Percentiles rank a stretch among this genome's conserved stretches.
These are phyloP conservation scores for Luffa aegyptiaca DNA, from an alignment of 306 rosid genomes.

Conservation along the genomic window DNA sequence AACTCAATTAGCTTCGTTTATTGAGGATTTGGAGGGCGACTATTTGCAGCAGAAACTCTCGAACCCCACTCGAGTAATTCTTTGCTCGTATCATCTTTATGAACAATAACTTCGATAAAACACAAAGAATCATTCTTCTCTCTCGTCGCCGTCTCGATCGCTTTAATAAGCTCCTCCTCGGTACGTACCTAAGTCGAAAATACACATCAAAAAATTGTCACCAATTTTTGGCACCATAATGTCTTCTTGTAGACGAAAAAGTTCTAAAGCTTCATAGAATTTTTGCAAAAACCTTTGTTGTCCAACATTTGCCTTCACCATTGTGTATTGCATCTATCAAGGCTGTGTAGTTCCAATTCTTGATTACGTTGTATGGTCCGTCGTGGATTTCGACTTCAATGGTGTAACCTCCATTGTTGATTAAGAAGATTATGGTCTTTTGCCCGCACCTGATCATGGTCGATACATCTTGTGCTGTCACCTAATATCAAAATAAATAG, in stretches of 20 bases:
- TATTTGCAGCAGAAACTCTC: slow-evolving; percentile 32
- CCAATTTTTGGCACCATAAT: not conserved
- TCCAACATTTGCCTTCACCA: slow-evolving; percentile 38
- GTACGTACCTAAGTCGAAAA: slow-evolving; percentile 7
- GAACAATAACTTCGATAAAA: slow-evolving; percentile 39
- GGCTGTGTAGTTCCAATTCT: slow-evolving; percentile 45
- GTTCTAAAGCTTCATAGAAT: not conserved
- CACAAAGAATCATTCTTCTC: slow-evolving; percentile 32
- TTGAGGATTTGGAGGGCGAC: slow-evolving; percentile 37
- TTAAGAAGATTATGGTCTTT: slow-evolving; percentile 30
- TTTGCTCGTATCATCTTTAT: slow-evolving; percentile 40
- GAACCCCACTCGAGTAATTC: slow-evolving; percentile 48
- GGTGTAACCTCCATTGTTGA: slow-evolving; percentile 45
- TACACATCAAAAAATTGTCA: not conserved
- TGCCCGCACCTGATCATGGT: slow-evolving; percentile 29
- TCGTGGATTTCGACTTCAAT: slow-evolving; percentile 44
- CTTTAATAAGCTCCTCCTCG: slow-evolving; percentile 27
- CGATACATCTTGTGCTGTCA: slow-evolving; percentile 41
- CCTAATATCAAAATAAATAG: slow-evolving; percentile 1
- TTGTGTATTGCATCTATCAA: slow-evolving; percentile 39
- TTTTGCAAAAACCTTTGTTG: slow-evolving; percentile 17
- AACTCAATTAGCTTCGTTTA: not conserved
- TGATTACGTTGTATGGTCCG: slow-evolving; percentile 43
- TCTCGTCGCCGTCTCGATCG: slow-evolving; percentile 26
- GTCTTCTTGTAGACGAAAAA: not conserved